These are phyloP conservation scores for Penicillium mononematosum DNA, from an alignment of 495 filamentous ascomycete species.

Conservation along the genomic window DNA sequence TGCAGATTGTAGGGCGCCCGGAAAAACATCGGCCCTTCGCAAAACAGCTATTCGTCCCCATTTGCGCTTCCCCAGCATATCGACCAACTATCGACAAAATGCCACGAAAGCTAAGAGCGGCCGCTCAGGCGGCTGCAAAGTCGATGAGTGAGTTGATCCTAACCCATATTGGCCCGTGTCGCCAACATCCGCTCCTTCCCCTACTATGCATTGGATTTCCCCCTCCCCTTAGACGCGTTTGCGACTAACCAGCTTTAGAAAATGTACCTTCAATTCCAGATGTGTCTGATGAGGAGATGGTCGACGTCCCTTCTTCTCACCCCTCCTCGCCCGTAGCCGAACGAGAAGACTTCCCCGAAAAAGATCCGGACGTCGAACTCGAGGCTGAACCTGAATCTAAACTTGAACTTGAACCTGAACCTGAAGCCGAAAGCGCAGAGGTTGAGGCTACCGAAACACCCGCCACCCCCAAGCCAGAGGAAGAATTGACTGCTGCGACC, in stretches of 20 bases:
- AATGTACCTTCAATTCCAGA: constrained; percentile 46
- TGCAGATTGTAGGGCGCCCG: neutral
- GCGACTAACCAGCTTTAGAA: constrained; percentile 35
- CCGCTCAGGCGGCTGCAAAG: constrained; percentile 51
- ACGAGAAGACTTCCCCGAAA: constrained; percentile 29
- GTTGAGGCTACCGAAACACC: constrained; percentile 22
- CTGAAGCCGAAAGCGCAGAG: constrained; percentile 28
- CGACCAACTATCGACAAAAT: constrained; percentile 29
- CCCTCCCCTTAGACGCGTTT: constrained; percentile 19
- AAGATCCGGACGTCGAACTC: constrained; percentile 28
- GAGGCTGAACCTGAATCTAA: constrained; percentile 2
- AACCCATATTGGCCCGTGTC: neutral
- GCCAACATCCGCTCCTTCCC: neutral
- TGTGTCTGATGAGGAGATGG: constrained; percentile 51
- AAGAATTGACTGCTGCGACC: constrained; percentile 33
- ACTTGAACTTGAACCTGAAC: constrained; percentile 18
- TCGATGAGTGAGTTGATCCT: constrained; percentile 40
- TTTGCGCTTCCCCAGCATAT: constrained; percentile 18
- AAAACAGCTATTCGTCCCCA: constrained; percentile 23
- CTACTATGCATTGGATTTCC: neutral
- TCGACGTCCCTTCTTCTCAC: constrained; percentile 41
- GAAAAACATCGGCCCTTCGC: constrained; percentile 10
- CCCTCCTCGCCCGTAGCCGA: constrained; percentile 36
- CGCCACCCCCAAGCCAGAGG: constrained; percentile 29
- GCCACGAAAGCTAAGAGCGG: constrained; percentile 49